Evolutionary conservation across 2,329 filamentous ascomycete genomes (phyloP).

Genomic region (Colletotrichum echinochloae): DNA sequence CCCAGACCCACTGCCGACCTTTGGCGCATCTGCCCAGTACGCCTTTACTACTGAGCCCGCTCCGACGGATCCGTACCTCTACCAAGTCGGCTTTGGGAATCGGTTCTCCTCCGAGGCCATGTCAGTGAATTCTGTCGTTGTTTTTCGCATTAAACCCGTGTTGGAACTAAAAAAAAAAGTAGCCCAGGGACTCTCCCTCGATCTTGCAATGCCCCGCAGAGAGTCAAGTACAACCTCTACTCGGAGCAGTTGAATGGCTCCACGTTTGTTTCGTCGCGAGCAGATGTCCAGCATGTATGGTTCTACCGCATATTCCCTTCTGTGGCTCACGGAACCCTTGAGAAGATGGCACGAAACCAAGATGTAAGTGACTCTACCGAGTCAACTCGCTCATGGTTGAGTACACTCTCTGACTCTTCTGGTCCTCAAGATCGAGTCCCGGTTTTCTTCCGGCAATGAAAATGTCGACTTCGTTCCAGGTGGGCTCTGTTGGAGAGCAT

Average conservation of each 20-base stretch:
- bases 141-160: not conserved
- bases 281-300: conserved; percentile 45
- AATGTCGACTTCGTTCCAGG: conserved; percentile 54
- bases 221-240: conserved; percentile 55
- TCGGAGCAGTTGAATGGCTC: conserved; percentile 62
- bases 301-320: conserved; percentile 49
- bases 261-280: conserved; percentile 47
- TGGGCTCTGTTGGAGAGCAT: conserved; percentile 57
- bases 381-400: not conserved
- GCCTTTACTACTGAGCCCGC: conserved; percentile 36
- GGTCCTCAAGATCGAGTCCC: conserved; percentile 44
- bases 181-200: conserved; percentile 38
- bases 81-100: conserved; percentile 44
- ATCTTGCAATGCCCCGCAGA: conserved; percentile 57
- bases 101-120: conserved; percentile 43
- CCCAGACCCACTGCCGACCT: conserved; percentile 8
- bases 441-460: conserved; percentile 55
- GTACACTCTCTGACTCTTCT: not conserved
- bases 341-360: conserved; percentile 32
- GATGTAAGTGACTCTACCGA: conserved; percentile 32
- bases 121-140: conserved; percentile 27
- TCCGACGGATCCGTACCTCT: conserved; percentile 42
- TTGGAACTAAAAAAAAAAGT: conserved; percentile 15
- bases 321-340: conserved; percentile 43
- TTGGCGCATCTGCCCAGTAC: conserved; percentile 38